Conservation (phyloP, 2,329 filamentous ascomycete genomes). For the Pseudonectria buxi region DNA sequence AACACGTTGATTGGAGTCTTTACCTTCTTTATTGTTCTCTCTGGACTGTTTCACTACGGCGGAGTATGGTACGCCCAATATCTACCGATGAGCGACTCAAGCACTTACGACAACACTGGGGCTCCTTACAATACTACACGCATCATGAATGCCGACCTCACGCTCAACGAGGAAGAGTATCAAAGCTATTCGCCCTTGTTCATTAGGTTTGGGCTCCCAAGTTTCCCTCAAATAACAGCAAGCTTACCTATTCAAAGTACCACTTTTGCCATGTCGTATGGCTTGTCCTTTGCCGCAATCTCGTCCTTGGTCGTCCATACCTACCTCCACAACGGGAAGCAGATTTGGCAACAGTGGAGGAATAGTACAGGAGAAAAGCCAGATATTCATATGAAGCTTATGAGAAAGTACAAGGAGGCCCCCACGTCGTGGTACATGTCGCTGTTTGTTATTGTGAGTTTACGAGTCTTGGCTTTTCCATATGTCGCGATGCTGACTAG, state of each 20-base stretch:
- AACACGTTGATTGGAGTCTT: constrained; percentile 65
- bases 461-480: neutral
- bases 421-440: constrained; percentile 58
- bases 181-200: constrained; percentile 61
- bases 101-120: constrained; percentile 66
- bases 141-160: constrained; percentile 55
- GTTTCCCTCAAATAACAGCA: too few relatives aligned
- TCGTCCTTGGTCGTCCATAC: constrained; percentile 63
- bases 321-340: constrained; percentile 57
- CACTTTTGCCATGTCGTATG: constrained; percentile 64
- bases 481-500: constrained; percentile 3
- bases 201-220: constrained; percentile 38
- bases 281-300: constrained; percentile 66
- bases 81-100: constrained; percentile 62
- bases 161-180: constrained; percentile 58
- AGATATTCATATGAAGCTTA: constrained; percentile 58
- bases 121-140: constrained; percentile 55
- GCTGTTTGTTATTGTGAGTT: constrained; percentile 47
- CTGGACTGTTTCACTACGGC: constrained; percentile 56
- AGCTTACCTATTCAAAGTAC: constrained; percentile 43
- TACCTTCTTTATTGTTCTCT: constrained; percentile 55
- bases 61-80: constrained; percentile 59
- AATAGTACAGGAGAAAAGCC: constrained; percentile 53
- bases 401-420: constrained; percentile 56
- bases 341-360: constrained; percentile 57